Percentiles rank a stretch among this genome's conserved stretches.
Evolutionary conservation across 139 green algal genomes (phyloP).

Genomic region (Limnomonas spitsbergensis): DNA sequence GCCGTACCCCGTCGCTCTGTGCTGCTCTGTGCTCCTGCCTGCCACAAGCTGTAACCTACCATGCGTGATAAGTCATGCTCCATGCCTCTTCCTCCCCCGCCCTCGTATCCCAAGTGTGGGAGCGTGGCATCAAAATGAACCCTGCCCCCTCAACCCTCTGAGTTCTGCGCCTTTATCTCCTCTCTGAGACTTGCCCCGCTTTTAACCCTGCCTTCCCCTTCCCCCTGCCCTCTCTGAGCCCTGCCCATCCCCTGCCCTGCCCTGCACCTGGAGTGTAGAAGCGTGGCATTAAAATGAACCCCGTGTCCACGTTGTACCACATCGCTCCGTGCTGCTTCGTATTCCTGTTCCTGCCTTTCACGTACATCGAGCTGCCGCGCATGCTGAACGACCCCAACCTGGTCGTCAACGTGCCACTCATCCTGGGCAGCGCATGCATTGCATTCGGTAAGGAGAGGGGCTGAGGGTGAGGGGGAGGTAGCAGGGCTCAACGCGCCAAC

Average conservation of each 20-base stretch:
- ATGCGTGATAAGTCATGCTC: conserved; percentile 47
- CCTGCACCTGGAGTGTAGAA: no score
- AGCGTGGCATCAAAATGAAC: no score
- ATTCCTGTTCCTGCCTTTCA: conserved; percentile 62
- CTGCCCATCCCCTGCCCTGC: no score
- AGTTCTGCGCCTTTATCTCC: no score
- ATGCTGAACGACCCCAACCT: conserved; percentile 58
- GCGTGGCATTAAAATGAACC: conserved; percentile 76
- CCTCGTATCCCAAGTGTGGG: no score
- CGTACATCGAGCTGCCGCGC: conserved; percentile 54
- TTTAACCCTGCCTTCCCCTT: neutral
- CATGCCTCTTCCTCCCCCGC: no score
- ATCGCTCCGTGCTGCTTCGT: conserved; percentile 69
- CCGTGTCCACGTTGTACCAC: conserved; percentile 80
- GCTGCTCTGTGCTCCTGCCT: conserved; percentile 58
- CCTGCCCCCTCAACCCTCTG: no score
- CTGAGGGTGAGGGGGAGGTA: neutral
- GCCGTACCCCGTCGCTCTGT: conserved; percentile 76
- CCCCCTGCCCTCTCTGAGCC: conserved; percentile 15
- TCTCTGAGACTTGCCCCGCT: no score
- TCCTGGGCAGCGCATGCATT: conserved; percentile 34
- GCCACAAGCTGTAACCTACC: conserved; percentile 61
- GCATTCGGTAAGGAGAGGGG: conserved; percentile 54
- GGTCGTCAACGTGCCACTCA: conserved; percentile 34
- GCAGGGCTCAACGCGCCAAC: neutral